A percentile compares a stretch with the other conserved stretches of the same genome.
These are phyloP conservation scores for Citrus medica DNA, from an alignment of 345 rosid species.

Conservation along the genomic window DNA sequence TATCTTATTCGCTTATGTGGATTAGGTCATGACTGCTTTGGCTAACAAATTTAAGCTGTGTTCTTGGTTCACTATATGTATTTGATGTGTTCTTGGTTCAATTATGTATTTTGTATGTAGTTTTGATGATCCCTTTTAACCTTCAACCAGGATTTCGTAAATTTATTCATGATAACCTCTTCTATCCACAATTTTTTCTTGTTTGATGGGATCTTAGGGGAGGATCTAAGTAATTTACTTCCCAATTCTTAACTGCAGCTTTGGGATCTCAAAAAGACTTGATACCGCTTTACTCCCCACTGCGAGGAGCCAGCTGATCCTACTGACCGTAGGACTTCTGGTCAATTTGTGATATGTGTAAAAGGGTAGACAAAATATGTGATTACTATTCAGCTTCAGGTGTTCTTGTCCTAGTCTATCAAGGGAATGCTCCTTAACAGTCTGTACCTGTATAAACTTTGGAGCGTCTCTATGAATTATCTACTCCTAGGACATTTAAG, in stretches of 20 bases:
- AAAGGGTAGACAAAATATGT: neutral
- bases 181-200: neutral
- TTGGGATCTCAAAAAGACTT: neutral
- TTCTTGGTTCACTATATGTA: neutral
- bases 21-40: neutral
- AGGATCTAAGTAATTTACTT: neutral
- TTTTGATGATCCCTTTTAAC: neutral
- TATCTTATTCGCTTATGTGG: neutral
- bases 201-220: neutral
- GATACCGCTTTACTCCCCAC: neutral
- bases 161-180: neutral
- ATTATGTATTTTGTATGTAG: neutral
- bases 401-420: neutral
- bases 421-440: neutral
- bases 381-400: neutral
- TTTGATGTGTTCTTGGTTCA: neutral
- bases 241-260: neutral
- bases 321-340: neutral
- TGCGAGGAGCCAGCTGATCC: slow-evolving; percentile 6
- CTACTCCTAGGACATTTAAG: neutral
- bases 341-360: neutral
- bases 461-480: neutral
- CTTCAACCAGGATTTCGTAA: neutral
- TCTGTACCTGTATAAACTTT: neutral
- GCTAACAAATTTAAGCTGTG: neutral